Conservation (phyloP, 495 filamentous ascomycete species). For the Penicillium roqueforti region DNA sequence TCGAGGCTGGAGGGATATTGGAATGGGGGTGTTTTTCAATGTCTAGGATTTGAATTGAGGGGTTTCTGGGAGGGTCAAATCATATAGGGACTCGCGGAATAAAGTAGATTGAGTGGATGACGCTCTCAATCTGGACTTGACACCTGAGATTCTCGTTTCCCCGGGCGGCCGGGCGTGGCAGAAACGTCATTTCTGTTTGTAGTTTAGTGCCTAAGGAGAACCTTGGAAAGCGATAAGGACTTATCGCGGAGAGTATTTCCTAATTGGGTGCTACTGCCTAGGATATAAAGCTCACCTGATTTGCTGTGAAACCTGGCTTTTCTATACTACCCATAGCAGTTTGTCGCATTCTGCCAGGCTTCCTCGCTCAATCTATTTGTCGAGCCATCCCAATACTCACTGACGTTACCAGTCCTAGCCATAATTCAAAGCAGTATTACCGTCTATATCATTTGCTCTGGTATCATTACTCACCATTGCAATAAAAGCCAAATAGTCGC, state of each 20-base stretch:
- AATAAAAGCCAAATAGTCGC: neutral
- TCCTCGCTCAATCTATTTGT: neutral
- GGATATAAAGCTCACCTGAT: neutral
- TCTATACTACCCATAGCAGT: no score
- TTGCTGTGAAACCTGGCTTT: no score
- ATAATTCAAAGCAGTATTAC: slow-evolving; percentile 1
- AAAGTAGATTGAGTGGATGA: neutral
- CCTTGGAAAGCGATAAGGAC: neutral
- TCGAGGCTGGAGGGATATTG: slow-evolving; percentile 6
- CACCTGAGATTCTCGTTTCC: slow-evolving; percentile 9
- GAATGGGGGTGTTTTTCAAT: slow-evolving; percentile 9
- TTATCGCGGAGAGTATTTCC: neutral
- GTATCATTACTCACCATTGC: neutral
- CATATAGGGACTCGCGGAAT: neutral
- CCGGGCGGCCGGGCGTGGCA: slow-evolving; percentile 36
- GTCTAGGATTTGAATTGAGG: neutral
- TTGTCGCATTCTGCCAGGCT: no score
- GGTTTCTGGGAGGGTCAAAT: neutral
- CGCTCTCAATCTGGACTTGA: neutral
- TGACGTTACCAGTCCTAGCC: no score
- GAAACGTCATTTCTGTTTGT: slow-evolving; percentile 22
- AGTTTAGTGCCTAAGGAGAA: slow-evolving; percentile 2
- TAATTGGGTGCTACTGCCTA: neutral
- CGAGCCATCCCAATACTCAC: neutral
- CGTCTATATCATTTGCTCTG: neutral